Base-by-base conservation (phyloP, 75 land plant species). In the Gnetum montanum region DNA sequence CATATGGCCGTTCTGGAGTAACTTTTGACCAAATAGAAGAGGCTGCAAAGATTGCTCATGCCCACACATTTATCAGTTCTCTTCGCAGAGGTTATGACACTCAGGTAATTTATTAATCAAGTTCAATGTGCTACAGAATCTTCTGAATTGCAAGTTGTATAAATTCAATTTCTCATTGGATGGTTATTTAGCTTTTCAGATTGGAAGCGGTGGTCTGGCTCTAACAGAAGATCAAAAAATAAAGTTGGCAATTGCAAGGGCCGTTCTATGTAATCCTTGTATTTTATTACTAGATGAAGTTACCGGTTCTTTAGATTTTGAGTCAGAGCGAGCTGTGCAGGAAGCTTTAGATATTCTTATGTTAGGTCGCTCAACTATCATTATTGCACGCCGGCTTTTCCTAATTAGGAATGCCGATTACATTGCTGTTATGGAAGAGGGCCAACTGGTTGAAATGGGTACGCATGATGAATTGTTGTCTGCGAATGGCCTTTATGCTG, bases 21-120 rank as follows among this genome's bases (percentile, higher is more conserved):
- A 81, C 85, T 29, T 37, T 65, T 37, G 99, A 95, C 69, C 93
- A 86, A 51, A 78, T 95, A 66, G 99, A 95, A 67, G 99, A 95
- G 71, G 97, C 99, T 58, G 99, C 99, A 8, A 95, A 95, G 60
- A 86, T 84, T 61, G 99, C 99, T 13, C 99, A 90, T 82, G 99
- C 99, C 7, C 99, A 95, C 65, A 83, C 97, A 57, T 95, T 90
- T 61, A 90, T 95, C 59, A 95, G 88, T 57, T 95, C 97, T 16
- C 86, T 95, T 58, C 81, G 78, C 30, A 72, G 68, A 48, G 99
- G 90, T 60, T 95, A 95, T 66, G 85, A 86, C 1, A 86, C 99
- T 19, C 83, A 83, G 95, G 99, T 95, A 29, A 16, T 50, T n/a
- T n/a, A n/a, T 31, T 22, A 19, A 8, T 47, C 10, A 13, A 8